These are phyloP conservation scores for Colletotrichum destructivum DNA, from an alignment of 2,329 filamentous ascomycete genomes.

Conservation along the genomic window DNA sequence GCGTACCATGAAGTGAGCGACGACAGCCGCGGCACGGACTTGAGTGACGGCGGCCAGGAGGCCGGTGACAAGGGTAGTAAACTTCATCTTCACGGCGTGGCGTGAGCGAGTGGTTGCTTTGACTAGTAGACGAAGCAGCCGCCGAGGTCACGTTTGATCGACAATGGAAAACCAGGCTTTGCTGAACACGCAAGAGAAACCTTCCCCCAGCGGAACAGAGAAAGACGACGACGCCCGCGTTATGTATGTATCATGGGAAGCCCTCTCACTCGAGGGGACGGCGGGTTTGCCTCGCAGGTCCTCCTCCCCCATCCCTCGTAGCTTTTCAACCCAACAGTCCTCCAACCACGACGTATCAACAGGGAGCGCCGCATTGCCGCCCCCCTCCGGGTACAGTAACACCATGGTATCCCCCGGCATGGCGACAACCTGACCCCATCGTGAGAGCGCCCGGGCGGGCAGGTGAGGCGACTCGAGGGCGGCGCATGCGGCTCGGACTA, in stretches of 20 bases:
- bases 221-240: slow-evolving; percentile 18
- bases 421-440: slow-evolving; percentile 32
- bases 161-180: not conserved
- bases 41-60: slow-evolving; percentile 29
- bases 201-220: not conserved
- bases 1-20: slow-evolving; percentile 42
- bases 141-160: slow-evolving; percentile 23
- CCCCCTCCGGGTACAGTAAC: slow-evolving; percentile 19
- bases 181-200: not conserved
- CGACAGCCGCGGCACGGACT: slow-evolving; percentile 33
- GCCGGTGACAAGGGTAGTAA: slow-evolving; percentile 17
- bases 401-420: slow-evolving; percentile 16
- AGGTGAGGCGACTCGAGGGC: slow-evolving; percentile 2
- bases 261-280: slow-evolving; percentile 18
- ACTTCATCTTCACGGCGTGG: slow-evolving; percentile 32
- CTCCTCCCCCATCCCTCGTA: not conserved
- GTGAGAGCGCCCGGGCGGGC: slow-evolving; percentile 19
- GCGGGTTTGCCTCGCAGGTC: not conserved
- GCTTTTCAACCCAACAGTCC: not conserved
- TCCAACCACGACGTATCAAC: not conserved
- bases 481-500: slow-evolving; percentile 13
- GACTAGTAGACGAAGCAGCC: slow-evolving; percentile 1
- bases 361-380: slow-evolving; percentile 7
- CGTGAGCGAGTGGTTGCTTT: slow-evolving; percentile 8
- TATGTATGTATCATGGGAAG: slow-evolving; percentile 38